Evolutionary conservation across 192 early-diverging fungal genomes (phyloP), one percentile per base, ranked within the genome.

Genomic region (Dispira simplex): DNA sequence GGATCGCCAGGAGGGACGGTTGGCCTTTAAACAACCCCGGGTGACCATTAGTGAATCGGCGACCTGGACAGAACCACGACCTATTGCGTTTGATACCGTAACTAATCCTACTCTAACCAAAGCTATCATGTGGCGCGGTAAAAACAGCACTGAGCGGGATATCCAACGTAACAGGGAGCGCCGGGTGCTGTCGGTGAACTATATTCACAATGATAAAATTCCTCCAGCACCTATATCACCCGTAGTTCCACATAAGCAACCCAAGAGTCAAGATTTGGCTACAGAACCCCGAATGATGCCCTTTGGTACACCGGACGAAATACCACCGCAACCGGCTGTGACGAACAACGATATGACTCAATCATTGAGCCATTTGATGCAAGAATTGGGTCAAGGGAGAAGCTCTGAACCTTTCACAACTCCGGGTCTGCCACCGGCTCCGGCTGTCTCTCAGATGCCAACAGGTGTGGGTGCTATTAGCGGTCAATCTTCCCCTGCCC

Each of bases 1-100:
- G 58, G 58, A 60, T 44, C 58, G 58, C 43, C 11, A 60, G 58
- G 58, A 60, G 32, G 58, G 58, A 13, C 39, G n/a, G 2, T 18
- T 27, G 32, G 58, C 58, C 32, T 60, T 60, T 27, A 28, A 44
- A 14, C 58, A 60, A 44, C 14, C 58, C 18, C 58, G 58, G 21
- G 32, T 28, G 14, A 13, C 12, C 12, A 60, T 21, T 32, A 12
- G n/a, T 28, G 27, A 16, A 11, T 11, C 39, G 10, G 39, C 3
- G 14, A 27, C 11, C 6, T 60, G 58, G 58, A 2, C 12, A 5
- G 18, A 18, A 21, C 58, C 58, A 8, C 25, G 27, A 2, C 58
- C 14, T 8, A 44, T 60, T 18, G 58, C 58, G 21, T 44, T 43
- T 13, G 58, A 60, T 44, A 2, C 26, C 9, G 39, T 44, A 3